These are phyloP conservation scores for Epichloe aotearoae DNA, from an alignment of 2,329 filamentous ascomycete species.

Conservation along the genomic window DNA sequence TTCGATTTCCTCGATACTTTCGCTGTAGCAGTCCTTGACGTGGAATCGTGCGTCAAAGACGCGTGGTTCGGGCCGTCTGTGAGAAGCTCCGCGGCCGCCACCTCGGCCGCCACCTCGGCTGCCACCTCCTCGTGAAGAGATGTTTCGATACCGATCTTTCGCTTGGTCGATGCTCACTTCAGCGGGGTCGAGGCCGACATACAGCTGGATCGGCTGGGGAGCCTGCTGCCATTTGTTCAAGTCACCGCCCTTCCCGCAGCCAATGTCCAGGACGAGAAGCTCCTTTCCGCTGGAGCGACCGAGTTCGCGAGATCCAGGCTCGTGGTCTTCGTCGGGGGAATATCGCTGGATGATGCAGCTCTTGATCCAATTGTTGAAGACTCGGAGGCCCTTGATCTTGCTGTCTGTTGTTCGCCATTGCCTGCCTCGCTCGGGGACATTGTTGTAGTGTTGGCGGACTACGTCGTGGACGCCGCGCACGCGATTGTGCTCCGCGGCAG, in stretches of 20 bases:
- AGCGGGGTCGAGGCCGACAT: slow-evolving; percentile 87
- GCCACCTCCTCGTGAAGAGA: slow-evolving; percentile 46
- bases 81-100: slow-evolving; percentile 39
- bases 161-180: slow-evolving; percentile 88
- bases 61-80: slow-evolving; percentile 34
- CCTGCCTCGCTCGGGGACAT: slow-evolving; percentile 80
- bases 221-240: slow-evolving; percentile 92
- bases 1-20: slow-evolving; percentile 67
- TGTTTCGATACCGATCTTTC: slow-evolving; percentile 64
- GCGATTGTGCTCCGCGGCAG: slow-evolving; percentile 25
- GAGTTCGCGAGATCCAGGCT: slow-evolving; percentile 43
- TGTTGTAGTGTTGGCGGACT: slow-evolving; percentile 90
- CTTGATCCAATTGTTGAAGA: slow-evolving; percentile 99
- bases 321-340: slow-evolving; percentile 67
- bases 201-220: slow-evolving; percentile 80
- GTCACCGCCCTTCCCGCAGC: slow-evolving; percentile 94
- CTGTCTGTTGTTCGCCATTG: slow-evolving; percentile 93
- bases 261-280: slow-evolving; percentile 79
- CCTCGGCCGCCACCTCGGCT: slow-evolving; percentile 42
- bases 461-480: slow-evolving; percentile 59
- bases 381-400: slow-evolving; percentile 84
- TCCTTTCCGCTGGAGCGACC: slow-evolving; percentile 40
- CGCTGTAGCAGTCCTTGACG: slow-evolving; percentile 84
- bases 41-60: slow-evolving; percentile 80
- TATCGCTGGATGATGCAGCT: slow-evolving; percentile 96